Percentiles rank a stretch among this genome's conserved stretches.
Conservation (phyloP, 2,329 filamentous ascomycete genomes). For the Colletotrichum lentis region DNA sequence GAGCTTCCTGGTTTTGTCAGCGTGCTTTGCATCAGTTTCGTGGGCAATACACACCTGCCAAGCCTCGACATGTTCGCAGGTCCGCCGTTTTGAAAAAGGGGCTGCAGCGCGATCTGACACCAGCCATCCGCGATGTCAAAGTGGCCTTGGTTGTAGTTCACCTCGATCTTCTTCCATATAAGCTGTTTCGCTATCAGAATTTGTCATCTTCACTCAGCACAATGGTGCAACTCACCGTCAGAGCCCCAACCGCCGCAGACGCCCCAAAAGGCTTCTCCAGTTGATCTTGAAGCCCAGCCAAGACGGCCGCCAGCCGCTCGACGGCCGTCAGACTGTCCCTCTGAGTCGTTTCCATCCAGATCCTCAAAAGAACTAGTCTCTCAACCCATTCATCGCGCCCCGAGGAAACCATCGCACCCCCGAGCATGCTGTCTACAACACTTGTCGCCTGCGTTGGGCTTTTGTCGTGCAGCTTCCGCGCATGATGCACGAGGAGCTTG, state of each 20-base stretch:
- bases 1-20: conserved; percentile 66
- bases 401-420: conserved; percentile 60
- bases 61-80: conserved; percentile 74
- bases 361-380: conserved; percentile 70
- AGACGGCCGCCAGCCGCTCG: conserved; percentile 41
- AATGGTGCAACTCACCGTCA: conserved; percentile 61
- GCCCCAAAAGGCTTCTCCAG: conserved; percentile 60
- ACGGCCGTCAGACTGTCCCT: conserved; percentile 45
- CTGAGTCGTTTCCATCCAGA: conserved; percentile 69
- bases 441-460: conserved; percentile 57
- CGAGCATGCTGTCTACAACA: conserved; percentile 71
- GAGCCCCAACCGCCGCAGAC: conserved; percentile 71
- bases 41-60: conserved; percentile 58
- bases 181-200: conserved; percentile 59
- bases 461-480: conserved; percentile 69
- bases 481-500: conserved; percentile 71
- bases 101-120: conserved; percentile 75
- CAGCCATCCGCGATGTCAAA: conserved; percentile 69
- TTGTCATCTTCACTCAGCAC: not conserved
- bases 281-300: conserved; percentile 52
- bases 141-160: conserved; percentile 60
- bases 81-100: conserved; percentile 71
- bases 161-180: conserved; percentile 82
- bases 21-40: not conserved
- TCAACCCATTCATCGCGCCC: conserved; percentile 70